Evolutionary conservation across 108 stramenopile genomes (phyloP).

Genomic region (Conticribra guillardii): DNA sequence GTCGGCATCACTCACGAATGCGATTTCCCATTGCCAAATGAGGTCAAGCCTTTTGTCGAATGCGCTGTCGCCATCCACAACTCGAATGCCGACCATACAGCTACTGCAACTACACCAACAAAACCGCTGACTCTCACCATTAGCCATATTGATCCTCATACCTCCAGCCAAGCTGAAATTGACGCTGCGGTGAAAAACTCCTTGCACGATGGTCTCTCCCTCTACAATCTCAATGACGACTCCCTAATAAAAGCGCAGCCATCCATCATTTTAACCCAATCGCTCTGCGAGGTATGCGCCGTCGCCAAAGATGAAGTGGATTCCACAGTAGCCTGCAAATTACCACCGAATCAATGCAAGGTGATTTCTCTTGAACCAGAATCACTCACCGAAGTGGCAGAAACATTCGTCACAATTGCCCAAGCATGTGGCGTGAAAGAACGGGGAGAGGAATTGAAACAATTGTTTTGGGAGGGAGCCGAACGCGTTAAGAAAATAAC

Average conservation of each 20-base stretch:
- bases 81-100: slow-evolving; percentile 6
- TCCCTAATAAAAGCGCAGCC: slow-evolving; percentile 57
- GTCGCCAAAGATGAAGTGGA: slow-evolving; percentile 62
- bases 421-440: slow-evolving; percentile 60
- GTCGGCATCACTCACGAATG: slow-evolving; percentile 88
- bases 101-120: slow-evolving; percentile 10
- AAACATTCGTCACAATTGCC: slow-evolving; percentile 68
- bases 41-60: slow-evolving; percentile 38
- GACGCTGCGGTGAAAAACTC: slow-evolving; percentile 55
- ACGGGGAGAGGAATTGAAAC: slow-evolving; percentile 49
- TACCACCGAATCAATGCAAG: slow-evolving; percentile 25
- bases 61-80: slow-evolving; percentile 5
- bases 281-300: slow-evolving; percentile 90
- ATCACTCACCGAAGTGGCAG: slow-evolving; percentile 72
- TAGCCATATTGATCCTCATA: slow-evolving; percentile 40
- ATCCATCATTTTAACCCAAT: slow-evolving; percentile 85
- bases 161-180: slow-evolving; percentile 49
- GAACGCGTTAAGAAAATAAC: slow-evolving; percentile 26
- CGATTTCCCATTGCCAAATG: slow-evolving; percentile 20
- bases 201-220: slow-evolving; percentile 41
- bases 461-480: slow-evolving; percentile 46
- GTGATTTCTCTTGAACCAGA: slow-evolving; percentile 77
- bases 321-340: slow-evolving; percentile 22
- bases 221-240: slow-evolving; percentile 24
- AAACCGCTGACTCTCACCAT: slow-evolving; percentile 37